Evolutionary conservation across 2,329 filamentous ascomycete genomes (phyloP).

Genomic region (Shiraia bambusicola): DNA sequence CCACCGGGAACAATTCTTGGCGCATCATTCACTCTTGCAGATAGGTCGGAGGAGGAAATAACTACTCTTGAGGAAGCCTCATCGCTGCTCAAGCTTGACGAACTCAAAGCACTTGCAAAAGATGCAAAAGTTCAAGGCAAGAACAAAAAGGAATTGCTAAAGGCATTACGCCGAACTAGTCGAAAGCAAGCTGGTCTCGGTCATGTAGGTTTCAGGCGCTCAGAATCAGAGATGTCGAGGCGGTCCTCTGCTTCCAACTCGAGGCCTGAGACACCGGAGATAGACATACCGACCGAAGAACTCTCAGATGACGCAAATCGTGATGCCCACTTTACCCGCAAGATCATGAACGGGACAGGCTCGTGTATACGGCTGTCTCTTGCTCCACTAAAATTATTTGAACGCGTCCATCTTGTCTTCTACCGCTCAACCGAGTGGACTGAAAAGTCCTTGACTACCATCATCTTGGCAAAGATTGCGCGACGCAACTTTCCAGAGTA

Average conservation of each 20-base stretch:
- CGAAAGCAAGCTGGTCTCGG: conserved; percentile 74
- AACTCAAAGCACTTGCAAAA: conserved; percentile 80
- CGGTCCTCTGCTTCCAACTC: conserved; percentile 47
- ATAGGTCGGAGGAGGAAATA: conserved; percentile 72
- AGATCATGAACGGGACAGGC: conserved; percentile 75
- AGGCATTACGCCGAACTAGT: conserved; percentile 72
- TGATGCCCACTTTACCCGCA: conserved; percentile 72
- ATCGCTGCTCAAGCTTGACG: conserved; percentile 78
- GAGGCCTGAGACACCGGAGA: conserved; percentile 31
- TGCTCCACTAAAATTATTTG: conserved; percentile 75
- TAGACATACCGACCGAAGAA: conserved; percentile 31
- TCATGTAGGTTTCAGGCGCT: conserved; percentile 66
- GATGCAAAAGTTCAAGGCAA: conserved; percentile 85
- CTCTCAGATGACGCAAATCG: conserved; percentile 59
- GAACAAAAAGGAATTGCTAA: conserved; percentile 79
- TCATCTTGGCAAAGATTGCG: conserved; percentile 90
- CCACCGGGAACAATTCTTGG: conserved; percentile 54
- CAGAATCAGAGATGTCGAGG: conserved; percentile 60
- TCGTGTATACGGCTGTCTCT: conserved; percentile 80
- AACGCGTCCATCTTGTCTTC: conserved; percentile 92
- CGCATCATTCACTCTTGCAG: conserved; percentile 72
- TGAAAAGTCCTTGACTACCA: conserved; percentile 91
- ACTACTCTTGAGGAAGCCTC: conserved; percentile 80
- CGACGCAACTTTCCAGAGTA: conserved; percentile 85
- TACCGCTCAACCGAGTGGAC: conserved; percentile 97